Conservation (phyloP, 148 eudicot species). For the Heliamphora exappendiculata region DNA sequence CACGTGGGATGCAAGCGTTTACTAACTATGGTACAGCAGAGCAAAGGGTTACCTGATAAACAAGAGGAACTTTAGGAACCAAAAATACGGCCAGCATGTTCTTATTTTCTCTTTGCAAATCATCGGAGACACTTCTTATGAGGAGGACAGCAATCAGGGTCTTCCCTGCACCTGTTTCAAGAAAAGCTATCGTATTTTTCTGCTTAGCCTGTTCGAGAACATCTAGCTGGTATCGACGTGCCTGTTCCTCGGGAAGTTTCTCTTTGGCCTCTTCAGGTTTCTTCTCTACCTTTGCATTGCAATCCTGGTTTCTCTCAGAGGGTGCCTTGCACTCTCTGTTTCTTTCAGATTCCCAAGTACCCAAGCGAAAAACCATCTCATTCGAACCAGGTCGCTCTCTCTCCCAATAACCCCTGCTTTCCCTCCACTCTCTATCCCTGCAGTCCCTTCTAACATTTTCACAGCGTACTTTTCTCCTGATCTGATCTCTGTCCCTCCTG, state of each 20-base stretch:
- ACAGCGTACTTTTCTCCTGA: slow-evolving; percentile 39
- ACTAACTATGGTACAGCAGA: not conserved
- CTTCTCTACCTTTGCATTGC: slow-evolving; percentile 35
- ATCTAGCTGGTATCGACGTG: slow-evolving; percentile 86
- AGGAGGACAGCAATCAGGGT: slow-evolving; percentile 92
- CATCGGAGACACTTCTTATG: slow-evolving; percentile 54
- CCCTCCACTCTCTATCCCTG: slow-evolving; percentile 59
- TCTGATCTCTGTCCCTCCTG: slow-evolving; percentile 37
- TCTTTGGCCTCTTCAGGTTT: slow-evolving; percentile 36
- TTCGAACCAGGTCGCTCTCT: slow-evolving; percentile 56
- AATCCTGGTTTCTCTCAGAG: slow-evolving; percentile 32
- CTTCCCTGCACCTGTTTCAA: slow-evolving; percentile 99
- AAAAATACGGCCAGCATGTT: slow-evolving; percentile 82
- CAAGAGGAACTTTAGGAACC: slow-evolving; percentile 97
- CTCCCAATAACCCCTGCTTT: slow-evolving; percentile 89
- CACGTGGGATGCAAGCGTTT: not conserved
- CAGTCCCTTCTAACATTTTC: slow-evolving; percentile 39
- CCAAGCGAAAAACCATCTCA: slow-evolving; percentile 69
- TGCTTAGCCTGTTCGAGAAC: slow-evolving; percentile 93
- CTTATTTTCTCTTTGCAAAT: slow-evolving; percentile 55
- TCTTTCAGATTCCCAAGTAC: slow-evolving; percentile 57
- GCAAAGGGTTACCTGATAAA: slow-evolving; percentile 67
- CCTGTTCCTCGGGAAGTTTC: slow-evolving; percentile 63
- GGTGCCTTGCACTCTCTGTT: slow-evolving; percentile 38
- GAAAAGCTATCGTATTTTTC: slow-evolving; percentile 91